Base-by-base conservation (phyloP, 2,329 filamentous ascomycete species). In the Aureobasidium vineae region DNA sequence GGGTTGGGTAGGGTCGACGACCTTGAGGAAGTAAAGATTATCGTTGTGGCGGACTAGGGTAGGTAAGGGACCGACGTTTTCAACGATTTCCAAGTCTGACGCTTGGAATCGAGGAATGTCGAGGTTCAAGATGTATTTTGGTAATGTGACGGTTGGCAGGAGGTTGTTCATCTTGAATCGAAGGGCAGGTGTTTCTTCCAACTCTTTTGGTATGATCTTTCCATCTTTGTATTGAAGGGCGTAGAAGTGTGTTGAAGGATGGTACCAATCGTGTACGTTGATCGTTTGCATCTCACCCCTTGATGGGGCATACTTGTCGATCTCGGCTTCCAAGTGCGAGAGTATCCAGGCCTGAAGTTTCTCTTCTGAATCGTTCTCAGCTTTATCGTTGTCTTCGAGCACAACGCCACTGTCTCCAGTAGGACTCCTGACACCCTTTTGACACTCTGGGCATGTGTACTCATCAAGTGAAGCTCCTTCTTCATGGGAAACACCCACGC, bases 401-500 rank as follows among this genome's bases (percentile, higher is more conserved):
- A 63, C 66, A 6, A 69, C 49, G 15, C 66, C 67, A 26, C 54
- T 67, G 33, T 66, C 54, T 28, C 52, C 41, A 11, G 38, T 65
- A 2, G 33, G 26, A 45, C 61, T 28, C 21, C 63, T 43, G 60
- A 31, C 33, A 5, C 15, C 49, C 19, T 64, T 33, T 16, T 19
- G n/a, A 19, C 61, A 64, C 6, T 36, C 19, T 3, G 56, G 52
- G 23, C 65, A 66, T 21, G 40, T 66, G 26, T 63, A 66, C 3
- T 63, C 53, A 11, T 67, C 63, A 13, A 66, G 56, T 11, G 60
- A 65, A 8, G 66, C 53, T 23, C 63, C 60, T 33, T 67, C 56
- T 36, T 63, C 52, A 33, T 38, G 13, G 1, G 53, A 43, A 7
- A 94, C 79, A 4, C 84, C 88, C 3, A 93, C 87, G 72, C 90